These are phyloP conservation scores for Heterobasidion annosum DNA, from an alignment of 1,284 basidiomycete genomes.

Conservation along the genomic window DNA sequence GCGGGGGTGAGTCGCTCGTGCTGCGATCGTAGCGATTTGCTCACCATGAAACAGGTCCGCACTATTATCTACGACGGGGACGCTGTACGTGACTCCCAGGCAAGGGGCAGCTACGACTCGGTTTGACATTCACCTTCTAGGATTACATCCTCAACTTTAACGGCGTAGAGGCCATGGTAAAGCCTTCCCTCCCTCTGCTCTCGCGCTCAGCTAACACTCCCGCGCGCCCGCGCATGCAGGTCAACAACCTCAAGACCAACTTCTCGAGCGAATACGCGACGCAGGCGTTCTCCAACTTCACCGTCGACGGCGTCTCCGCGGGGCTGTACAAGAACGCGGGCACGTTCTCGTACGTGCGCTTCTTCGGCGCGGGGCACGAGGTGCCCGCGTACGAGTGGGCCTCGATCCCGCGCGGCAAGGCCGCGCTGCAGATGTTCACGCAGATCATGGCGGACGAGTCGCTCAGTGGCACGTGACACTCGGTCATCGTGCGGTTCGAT, in stretches of 20 bases:
- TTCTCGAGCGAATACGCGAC: constrained; percentile 27
- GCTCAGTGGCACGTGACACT: constrained; percentile 10
- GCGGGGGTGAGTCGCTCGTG: constrained; percentile 33
- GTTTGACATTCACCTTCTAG: not conserved
- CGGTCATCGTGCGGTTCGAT: too few relatives aligned
- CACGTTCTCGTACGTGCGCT: constrained; percentile 49
- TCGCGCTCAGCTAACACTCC: not conserved
- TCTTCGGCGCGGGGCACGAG: constrained; percentile 44
- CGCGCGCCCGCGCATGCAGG: constrained; percentile 16
- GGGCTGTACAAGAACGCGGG: constrained; percentile 54
- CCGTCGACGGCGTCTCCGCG: constrained; percentile 36
- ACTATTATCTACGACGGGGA: constrained; percentile 48
- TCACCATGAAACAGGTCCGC: constrained; percentile 1
- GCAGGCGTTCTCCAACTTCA: constrained; percentile 37
- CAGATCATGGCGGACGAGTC: constrained; percentile 21
- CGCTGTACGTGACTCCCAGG: constrained; percentile 17
- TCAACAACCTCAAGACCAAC: constrained; percentile 32
- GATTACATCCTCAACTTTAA: constrained; percentile 54
- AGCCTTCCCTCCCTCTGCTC: constrained; percentile 12
- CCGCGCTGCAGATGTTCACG: constrained; percentile 21
- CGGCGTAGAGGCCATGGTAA: constrained; percentile 19
- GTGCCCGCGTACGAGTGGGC: constrained; percentile 35
- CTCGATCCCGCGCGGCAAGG: constrained; percentile 17
- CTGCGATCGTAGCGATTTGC: not conserved
- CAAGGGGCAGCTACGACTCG: not conserved